A percentile compares a stretch with the other conserved stretches of the same genome.
phyloP scores from a whole-genome alignment of 169 alveolate genomes.

The Eimeria acervulina region DNA sequence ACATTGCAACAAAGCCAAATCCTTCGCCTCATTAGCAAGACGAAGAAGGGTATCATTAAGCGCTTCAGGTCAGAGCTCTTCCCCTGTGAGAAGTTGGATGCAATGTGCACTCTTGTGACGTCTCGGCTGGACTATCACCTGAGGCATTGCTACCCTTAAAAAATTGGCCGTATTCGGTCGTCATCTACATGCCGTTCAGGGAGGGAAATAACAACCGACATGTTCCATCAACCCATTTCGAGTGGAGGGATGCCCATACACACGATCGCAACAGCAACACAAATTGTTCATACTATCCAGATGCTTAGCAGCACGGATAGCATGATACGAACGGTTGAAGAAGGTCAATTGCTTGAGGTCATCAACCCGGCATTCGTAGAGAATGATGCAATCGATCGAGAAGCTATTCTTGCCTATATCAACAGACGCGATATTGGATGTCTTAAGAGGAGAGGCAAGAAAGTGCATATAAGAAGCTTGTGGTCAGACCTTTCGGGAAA shows the following conservation, averaged over 20 bases:
- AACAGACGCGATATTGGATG: background rate
- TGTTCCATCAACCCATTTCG: background rate
- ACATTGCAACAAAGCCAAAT: background rate
- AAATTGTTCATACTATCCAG: background rate
- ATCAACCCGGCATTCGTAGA: background rate
- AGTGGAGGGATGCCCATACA: background rate
- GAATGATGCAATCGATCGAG: background rate
- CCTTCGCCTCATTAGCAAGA: background rate
- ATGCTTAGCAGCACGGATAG: background rate
- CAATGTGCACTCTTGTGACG: background rate
- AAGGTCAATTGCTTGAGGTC: background rate
- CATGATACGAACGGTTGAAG: background rate
- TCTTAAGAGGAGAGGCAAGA: slow-evolving; percentile 17
- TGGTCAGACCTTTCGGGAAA: background rate
- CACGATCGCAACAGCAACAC: slow-evolving; percentile 24
- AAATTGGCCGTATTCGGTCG: background rate
- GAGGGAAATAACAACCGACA: background rate
- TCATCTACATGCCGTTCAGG: background rate
- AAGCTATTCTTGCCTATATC: background rate
- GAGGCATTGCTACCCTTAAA: slow-evolving; percentile 2
- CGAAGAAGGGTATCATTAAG: background rate
- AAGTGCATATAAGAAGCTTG: slow-evolving; percentile 13
- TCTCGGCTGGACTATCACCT: background rate
- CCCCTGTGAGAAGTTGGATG: slow-evolving; percentile 13
- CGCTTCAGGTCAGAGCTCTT: background rate